Conservation (phyloP, 495 filamentous ascomycete genomes). For the Pyronema omphalodes region DNA sequence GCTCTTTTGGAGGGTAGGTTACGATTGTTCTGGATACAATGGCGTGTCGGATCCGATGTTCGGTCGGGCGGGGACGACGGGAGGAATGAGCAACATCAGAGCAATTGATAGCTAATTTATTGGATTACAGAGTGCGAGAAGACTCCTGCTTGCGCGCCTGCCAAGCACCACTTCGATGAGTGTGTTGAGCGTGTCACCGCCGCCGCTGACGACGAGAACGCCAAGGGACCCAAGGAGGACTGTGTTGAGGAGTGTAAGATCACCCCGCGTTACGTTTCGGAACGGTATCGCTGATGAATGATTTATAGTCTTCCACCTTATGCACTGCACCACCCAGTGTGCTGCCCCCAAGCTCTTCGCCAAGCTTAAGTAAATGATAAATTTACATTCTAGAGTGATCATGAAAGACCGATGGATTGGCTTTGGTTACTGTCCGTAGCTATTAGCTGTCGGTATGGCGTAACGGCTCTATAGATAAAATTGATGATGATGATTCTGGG, state of each 20-base stretch:
- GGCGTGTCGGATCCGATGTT: neutral
- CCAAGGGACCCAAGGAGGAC: constrained; percentile 59
- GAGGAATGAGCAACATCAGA: constrained; percentile 16
- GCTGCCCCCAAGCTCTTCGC: constrained; percentile 92
- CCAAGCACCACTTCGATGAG: constrained; percentile 96
- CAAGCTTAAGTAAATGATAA: constrained; percentile 54
- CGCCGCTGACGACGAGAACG: constrained; percentile 45
- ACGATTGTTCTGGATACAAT: neutral
- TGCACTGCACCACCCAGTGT: constrained; percentile 78
- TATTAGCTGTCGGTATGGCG: neutral
- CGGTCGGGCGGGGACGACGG: neutral
- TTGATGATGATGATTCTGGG: constrained; percentile 1
- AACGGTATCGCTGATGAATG: neutral
- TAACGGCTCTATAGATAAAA: constrained; percentile 1
- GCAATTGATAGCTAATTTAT: constrained; percentile 1
- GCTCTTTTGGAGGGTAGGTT: constrained; percentile 72
- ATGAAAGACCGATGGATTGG: neutral
- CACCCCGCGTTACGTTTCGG: neutral
- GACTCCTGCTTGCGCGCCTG: constrained; percentile 62
- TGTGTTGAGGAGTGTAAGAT: constrained; percentile 91
- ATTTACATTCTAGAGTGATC: neutral
- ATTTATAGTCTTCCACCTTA: constrained; percentile 87
- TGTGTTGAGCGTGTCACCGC: constrained; percentile 82
- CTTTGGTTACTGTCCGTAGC: neutral
- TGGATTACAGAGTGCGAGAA: constrained; percentile 58